Conservation (phyloP, 495 filamentous ascomycete species). For the Hamigera avellanea region DNA sequence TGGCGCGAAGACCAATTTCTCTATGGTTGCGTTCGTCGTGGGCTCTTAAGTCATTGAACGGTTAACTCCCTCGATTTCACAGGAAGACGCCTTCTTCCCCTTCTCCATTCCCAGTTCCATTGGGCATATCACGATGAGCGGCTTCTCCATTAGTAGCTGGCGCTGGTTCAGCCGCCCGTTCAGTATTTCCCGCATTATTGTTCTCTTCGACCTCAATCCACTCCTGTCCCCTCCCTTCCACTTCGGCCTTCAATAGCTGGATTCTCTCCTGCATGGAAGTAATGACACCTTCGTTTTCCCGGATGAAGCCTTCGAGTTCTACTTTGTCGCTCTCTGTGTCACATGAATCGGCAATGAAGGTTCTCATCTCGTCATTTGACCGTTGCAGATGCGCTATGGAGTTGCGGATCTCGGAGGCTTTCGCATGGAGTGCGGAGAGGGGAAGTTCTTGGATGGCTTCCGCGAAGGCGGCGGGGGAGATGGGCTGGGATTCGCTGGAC, state of each 20-base stretch:
- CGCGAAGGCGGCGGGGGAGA: conserved; percentile 37
- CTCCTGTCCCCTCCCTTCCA: conserved; percentile 58
- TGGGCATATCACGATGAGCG: conserved; percentile 6
- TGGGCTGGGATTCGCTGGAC: conserved; percentile 25
- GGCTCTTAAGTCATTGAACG: too few relatives aligned
- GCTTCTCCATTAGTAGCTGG: conserved; percentile 24
- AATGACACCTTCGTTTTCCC: conserved; percentile 69
- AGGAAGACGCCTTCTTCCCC: conserved; percentile 55
- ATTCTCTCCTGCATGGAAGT: conserved; percentile 62
- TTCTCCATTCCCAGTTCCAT: conserved; percentile 25
- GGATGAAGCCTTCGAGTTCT: conserved; percentile 26
- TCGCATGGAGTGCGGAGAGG: conserved; percentile 59
- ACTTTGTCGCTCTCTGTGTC: conserved; percentile 55
- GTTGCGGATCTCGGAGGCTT: conserved; percentile 74
- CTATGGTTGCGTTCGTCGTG: too few relatives aligned
- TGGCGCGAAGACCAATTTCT: too few relatives aligned
- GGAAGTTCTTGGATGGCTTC: conserved; percentile 63
- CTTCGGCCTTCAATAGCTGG: conserved; percentile 53
- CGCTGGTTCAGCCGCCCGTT: conserved; percentile 6
- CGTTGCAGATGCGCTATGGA: conserved; percentile 68
- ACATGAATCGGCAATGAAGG: conserved; percentile 39
- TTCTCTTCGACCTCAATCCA: conserved; percentile 52
- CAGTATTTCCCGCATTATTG: conserved; percentile 7
- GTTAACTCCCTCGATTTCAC: too few relatives aligned
- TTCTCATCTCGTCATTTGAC: conserved; percentile 62